Base-by-base conservation (phyloP, 768 basidiomycete genomes). In the Dacryopinax spathularia region DNA sequence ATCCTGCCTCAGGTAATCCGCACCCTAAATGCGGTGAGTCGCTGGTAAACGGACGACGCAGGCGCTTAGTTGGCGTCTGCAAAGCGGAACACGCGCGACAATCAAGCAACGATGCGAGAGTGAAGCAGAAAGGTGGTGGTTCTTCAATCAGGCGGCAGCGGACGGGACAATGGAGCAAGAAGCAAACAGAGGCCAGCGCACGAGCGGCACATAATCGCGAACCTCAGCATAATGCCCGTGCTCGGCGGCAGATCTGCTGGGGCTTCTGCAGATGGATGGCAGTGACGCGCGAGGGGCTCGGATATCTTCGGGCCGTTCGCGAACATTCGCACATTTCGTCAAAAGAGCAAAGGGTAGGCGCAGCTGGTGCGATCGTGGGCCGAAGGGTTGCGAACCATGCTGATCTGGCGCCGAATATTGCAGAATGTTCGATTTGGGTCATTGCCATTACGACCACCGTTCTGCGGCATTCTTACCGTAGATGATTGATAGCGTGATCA, bases 31-130 rank as follows among this genome's bases (percentile, higher is more conserved):
- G n/a, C n/a, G n/a, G n/a, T n/a, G n/a, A n/a, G n/a, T n/a, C n/a
- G n/a, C n/a, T n/a, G n/a, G n/a, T n/a, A n/a, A n/a, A n/a, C n/a
- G n/a, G n/a, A n/a, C n/a, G n/a, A n/a, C n/a, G n/a, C n/a, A n/a
- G n/a, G n/a, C n/a, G n/a, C n/a, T 56, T 27, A 13, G 48, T 56
- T 31, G 48, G 48, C 29, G 48, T 56, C 48, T 56, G 25, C 25
- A 31, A 29, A 56, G 48, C 48, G 48, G 48, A 56, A 56, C 48
- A 56, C 48, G 48, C 48, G 48, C 48, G 22, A 56, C 48, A 56
- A 27, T 56, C 48, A 29, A 22, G 29, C 48, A 13, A 15, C 48
- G 48, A 56, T 56, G 18, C 48, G 29, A 56, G 25, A 56, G 48
- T n/a, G n/a, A n/a, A n/a, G n/a, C n/a, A n/a, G n/a, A n/a, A n/a